Evolutionary conservation across 768 basidiomycete species (phyloP).

Genomic region (Termitomyces sp.): DNA sequence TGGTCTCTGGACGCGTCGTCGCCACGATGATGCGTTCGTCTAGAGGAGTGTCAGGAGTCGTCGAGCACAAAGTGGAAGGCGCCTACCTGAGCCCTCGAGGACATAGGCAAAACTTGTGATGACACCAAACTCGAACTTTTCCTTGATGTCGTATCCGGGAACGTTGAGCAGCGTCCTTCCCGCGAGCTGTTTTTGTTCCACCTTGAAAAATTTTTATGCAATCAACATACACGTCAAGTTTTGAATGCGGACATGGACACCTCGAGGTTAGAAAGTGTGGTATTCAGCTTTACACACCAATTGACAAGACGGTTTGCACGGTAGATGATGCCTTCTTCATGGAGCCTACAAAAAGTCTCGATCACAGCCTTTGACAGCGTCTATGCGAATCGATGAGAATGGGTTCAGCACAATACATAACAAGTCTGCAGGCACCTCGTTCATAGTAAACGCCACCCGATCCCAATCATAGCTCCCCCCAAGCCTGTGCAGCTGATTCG

Average conservation of each 20-base stretch:
- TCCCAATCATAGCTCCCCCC: conserved; percentile 96
- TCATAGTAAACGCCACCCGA: conserved; percentile 93
- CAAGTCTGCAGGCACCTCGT: conserved; percentile 47
- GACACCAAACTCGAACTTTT: conserved; percentile 95
- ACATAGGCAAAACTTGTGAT: conserved; percentile 95
- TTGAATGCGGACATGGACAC: conserved; percentile 27
- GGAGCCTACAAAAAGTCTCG: conserved; percentile 86
- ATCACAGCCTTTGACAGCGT: conserved; percentile 77
- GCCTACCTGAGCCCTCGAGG: conserved; percentile 75
- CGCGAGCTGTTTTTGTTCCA: conserved; percentile 85
- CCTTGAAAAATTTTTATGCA: conserved; percentile 43
- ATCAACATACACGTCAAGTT: background rate
- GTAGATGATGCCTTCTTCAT: conserved; percentile 90
- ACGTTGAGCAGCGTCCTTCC: conserved; percentile 85
- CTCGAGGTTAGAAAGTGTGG: conserved; percentile 97
- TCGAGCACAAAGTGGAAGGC: background rate
- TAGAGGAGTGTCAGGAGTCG: conserved; percentile 14
- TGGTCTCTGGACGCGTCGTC: conserved; percentile 97
- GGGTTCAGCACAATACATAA: background rate
- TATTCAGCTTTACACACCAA: conserved; percentile 96
- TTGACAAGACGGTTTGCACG: conserved; percentile 96
- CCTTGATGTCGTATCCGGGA: conserved; percentile 93
- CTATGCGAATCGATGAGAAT: conserved; percentile 11
- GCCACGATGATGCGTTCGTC: conserved; percentile 92
- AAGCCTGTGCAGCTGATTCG: conserved; percentile 79